Evolutionary conservation across 2,329 filamentous ascomycete genomes (phyloP).

Genomic region (Seiridium unicorne): DNA sequence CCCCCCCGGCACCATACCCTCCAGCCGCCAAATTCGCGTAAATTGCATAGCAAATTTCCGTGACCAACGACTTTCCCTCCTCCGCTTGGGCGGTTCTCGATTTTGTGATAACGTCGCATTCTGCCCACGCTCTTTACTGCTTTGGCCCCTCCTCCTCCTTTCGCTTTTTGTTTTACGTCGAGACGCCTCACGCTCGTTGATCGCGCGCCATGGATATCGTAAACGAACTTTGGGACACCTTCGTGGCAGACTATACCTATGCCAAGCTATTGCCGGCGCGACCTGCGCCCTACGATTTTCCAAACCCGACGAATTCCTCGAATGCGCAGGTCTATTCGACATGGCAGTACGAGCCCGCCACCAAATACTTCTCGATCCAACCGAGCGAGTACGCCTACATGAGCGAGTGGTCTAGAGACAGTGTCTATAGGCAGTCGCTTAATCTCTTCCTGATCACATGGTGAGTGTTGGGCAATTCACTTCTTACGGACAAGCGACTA

Average conservation of each 20-base stretch:
- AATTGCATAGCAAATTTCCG: not conserved
- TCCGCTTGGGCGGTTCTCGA: not conserved
- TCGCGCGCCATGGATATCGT: constrained; percentile 75
- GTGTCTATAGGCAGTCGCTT: constrained; percentile 70
- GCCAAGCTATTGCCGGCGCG: constrained; percentile 65
- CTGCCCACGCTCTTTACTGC: not conserved
- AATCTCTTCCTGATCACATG: constrained; percentile 84
- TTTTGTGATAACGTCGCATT: not conserved
- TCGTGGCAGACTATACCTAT: constrained; percentile 77
- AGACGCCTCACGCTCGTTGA: too few species aligned
- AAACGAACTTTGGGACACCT: constrained; percentile 81
- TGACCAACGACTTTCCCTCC: not conserved
- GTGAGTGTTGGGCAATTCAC: constrained; percentile 46
- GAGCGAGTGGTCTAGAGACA: constrained; percentile 76
- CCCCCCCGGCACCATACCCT: not conserved
- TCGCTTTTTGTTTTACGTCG: not conserved
- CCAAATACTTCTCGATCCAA: constrained; percentile 64
- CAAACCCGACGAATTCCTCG: constrained; percentile 53
- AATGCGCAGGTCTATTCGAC: constrained; percentile 49
- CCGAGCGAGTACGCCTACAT: constrained; percentile 76
- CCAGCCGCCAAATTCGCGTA: not conserved
- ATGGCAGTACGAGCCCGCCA: constrained; percentile 73
- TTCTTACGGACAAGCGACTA: not conserved
- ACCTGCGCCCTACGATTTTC: constrained; percentile 50
- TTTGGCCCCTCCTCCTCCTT: not conserved